Conservation (phyloP, 768 basidiomycete species). For the Daedaleopsis sinensis region DNA sequence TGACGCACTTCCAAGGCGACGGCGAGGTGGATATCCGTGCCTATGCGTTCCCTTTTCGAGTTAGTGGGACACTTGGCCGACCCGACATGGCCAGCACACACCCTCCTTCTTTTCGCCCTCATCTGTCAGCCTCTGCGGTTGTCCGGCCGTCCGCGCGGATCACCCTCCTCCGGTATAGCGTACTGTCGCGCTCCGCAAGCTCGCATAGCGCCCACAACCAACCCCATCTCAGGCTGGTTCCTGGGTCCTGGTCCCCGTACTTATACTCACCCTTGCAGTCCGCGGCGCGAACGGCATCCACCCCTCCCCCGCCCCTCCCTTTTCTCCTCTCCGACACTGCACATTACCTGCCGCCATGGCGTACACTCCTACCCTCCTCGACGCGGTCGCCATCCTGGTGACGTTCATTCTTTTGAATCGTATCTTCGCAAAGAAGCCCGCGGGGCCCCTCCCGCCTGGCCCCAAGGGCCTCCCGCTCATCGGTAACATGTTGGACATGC, state of each 20-base stretch:
- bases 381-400: conserved; percentile 19
- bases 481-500: conserved; percentile 31
- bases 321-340: not conserved
- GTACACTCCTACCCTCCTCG: conserved; percentile 20
- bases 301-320: not conserved
- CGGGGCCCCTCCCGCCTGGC: conserved; percentile 29
- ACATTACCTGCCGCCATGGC: conserved; percentile 10
- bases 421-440: conserved; percentile 15
- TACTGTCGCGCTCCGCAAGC: not conserved
- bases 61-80: not conserved
- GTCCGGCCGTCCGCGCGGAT: not conserved
- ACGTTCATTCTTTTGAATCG: conserved; percentile 20
- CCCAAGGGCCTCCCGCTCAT: conserved; percentile 28
- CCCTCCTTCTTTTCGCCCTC: not conserved
- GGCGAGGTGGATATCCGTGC: not conserved
- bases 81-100: not conserved
- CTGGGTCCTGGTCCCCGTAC: conserved; percentile 6
- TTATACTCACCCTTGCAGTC: not conserved
- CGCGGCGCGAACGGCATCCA: not conserved
- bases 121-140: not conserved
- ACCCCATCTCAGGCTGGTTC: not conserved
- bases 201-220: not conserved
- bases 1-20: not conserved
- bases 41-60: not conserved
- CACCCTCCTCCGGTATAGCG: not conserved